Evolutionary conservation across 768 basidiomycete species (phyloP).

Genomic region (Gyrodon lividus): DNA sequence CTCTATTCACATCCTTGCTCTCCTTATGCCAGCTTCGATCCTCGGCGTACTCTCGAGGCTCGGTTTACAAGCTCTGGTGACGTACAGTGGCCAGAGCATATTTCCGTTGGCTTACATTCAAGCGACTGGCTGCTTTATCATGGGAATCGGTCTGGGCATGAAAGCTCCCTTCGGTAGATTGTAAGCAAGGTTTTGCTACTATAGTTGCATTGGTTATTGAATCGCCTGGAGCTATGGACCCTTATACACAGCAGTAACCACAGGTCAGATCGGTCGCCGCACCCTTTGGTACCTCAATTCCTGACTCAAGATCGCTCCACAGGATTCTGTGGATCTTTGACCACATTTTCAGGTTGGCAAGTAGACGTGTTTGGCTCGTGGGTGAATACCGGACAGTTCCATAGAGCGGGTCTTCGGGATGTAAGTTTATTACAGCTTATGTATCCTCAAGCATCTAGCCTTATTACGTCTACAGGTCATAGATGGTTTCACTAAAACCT

Average conservation of each 20-base stretch:
- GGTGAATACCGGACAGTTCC: conserved; percentile 58
- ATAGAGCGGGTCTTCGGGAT: conserved; percentile 65
- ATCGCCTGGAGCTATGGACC: conserved; percentile 69
- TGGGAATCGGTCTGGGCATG: conserved; percentile 76
- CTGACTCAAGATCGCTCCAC: neutral
- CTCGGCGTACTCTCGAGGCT: conserved; percentile 83
- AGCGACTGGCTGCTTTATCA: conserved; percentile 83
- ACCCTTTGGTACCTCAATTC: neutral
- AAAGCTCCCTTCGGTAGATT: conserved; percentile 72
- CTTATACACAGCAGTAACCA: conserved; percentile 83
- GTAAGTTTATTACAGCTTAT: conserved; percentile 43
- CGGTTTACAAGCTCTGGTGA: conserved; percentile 70
- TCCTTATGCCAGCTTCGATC: conserved; percentile 79
- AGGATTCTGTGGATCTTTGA: conserved; percentile 96
- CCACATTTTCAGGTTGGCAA: conserved; percentile 97
- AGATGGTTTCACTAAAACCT: conserved; percentile 78
- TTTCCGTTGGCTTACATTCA: conserved; percentile 87
- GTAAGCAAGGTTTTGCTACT: conserved; percentile 45
- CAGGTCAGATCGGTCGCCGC: conserved; percentile 48
- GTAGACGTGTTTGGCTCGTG: conserved; percentile 84
- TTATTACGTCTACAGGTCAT: conserved; percentile 56
- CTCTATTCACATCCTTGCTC: conserved; percentile 61
- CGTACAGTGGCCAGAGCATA: conserved; percentile 71
- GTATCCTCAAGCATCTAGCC: neutral
- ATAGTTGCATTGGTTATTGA: conserved; percentile 9